phyloP scores from a whole-genome alignment of 495 filamentous ascomycete species.

The Trichoderma virens region DNA sequence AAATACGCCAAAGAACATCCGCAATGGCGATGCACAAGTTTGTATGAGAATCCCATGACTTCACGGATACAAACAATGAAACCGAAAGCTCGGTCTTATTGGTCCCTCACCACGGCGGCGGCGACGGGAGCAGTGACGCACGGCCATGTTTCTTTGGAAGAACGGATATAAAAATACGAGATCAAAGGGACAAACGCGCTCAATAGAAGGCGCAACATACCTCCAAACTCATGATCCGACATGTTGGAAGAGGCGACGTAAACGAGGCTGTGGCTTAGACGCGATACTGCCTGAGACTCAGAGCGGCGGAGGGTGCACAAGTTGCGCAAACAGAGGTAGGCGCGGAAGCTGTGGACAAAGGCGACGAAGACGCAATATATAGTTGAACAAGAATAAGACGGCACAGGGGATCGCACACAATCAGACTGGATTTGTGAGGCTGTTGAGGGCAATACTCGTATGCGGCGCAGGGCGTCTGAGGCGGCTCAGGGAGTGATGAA shows the following conservation, averaged over 20 bases:
- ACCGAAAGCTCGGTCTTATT: not conserved
- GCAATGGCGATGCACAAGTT: not conserved
- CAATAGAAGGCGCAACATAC: conserved; percentile 38
- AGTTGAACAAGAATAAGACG: too few relatives aligned
- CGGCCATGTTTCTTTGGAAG: not conserved
- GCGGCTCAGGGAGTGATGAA: not conserved
- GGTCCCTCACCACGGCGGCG: not conserved
- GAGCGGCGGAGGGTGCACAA: not conserved
- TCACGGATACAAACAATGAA: not conserved
- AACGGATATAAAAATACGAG: too few relatives aligned
- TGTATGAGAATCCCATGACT: not conserved
- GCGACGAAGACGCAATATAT: too few relatives aligned
- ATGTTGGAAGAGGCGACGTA: conserved; percentile 37
- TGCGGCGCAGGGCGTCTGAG: too few relatives aligned
- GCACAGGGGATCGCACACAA: too few relatives aligned
- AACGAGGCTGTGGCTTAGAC: not conserved
- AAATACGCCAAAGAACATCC: not conserved
- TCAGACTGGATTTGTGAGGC: too few relatives aligned
- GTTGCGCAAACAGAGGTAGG: not conserved
- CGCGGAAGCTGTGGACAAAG: not conserved
- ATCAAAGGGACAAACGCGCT: too few relatives aligned
- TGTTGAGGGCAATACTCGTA: too few relatives aligned
- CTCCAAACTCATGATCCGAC: conserved; percentile 86
- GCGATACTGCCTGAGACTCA: not conserved
- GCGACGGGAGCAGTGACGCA: not conserved